Evolutionary conservation across 352 stramenopile species (phyloP).

Genomic region (Thraustochytrium sp.): DNA sequence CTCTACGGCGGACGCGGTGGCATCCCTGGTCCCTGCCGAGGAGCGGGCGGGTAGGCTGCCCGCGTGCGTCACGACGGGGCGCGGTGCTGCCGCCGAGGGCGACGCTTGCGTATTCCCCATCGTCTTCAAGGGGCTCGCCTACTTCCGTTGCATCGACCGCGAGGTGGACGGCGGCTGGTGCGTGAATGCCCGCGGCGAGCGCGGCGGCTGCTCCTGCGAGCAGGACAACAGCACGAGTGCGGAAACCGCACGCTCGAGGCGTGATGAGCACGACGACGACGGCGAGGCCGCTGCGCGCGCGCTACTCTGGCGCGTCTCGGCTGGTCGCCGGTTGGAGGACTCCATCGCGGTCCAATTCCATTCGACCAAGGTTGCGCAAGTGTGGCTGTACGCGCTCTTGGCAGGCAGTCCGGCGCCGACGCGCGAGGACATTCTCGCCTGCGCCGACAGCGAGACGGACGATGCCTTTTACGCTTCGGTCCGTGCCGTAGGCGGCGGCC

Average conservation of each 20-base stretch:
- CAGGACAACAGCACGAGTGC: not conserved
- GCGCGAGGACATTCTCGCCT: not conserved
- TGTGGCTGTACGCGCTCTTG: slow-evolving; percentile 26
- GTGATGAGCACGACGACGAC: not conserved
- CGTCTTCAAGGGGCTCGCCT: not conserved
- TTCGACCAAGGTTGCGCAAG: not conserved
- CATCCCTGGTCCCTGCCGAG: not conserved
- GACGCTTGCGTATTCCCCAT: slow-evolving; percentile 28
- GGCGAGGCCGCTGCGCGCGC: not conserved
- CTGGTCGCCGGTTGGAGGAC: not conserved
- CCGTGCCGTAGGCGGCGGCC: not conserved
- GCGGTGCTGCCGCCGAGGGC: not conserved
- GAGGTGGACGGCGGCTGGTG: slow-evolving; percentile 6
- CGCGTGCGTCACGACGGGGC: not conserved
- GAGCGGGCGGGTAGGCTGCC: not conserved
- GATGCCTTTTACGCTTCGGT: not conserved
- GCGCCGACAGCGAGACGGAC: not conserved
- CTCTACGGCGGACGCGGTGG: not conserved
- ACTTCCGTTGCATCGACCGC: slow-evolving; percentile 21
- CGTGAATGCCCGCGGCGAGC: slow-evolving; percentile 8
- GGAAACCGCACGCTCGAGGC: not conserved
- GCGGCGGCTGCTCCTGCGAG: not conserved
- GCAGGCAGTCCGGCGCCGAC: not conserved
- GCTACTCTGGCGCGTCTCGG: not conserved
- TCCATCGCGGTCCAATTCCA: not conserved